Base-by-base conservation (phyloP, 805 yeast species). In the Teunomyces panamensis region DNA sequence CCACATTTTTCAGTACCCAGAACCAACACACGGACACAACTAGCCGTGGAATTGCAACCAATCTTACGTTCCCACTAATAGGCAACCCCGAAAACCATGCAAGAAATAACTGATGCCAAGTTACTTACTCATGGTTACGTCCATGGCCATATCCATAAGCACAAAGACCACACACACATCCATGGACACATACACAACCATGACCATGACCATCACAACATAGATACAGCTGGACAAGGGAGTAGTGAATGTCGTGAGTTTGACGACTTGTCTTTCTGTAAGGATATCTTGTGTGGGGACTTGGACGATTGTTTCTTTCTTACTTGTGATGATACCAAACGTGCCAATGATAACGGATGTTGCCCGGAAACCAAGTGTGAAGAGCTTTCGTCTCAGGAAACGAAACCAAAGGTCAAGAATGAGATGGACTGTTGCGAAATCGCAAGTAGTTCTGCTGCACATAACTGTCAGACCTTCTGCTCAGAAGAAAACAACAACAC, bases 101-200 rank as follows among this genome's bases (percentile, higher is more conserved):
- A 32, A 13, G 17, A 32, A 32, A 16, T 32, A 32, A 30, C 43
- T 16, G 32, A 30, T 27, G 34, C 43, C 13, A 39, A 28, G 16
- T 13, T 28, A 20, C 43, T 28, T 27, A 39, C 43, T 10, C 80
- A 77, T 49, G 85, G 85, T 16, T 70, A 78, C n/a, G 81, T 81
- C 13, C 87, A 82, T 62, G 87, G 87, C 3, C 87, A 82, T 55
- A 80, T 82, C 16, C 87, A 82, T 62, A 80, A 78, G 55, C 83
- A 79, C 58, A 71, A 75, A 48, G 81, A 79, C 56, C 77, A 81
- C 56, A 80, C 85, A 5, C 82, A 81, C 54, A 80, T 82, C 30
- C 87, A 82, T 57, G 87, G 87, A n/a, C 87, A 82, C 57, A 77
- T 82, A 28, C 87, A 82, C 56, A 79, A 71, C 51, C 75, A 71